These are phyloP conservation scores for Arctium minus DNA, from an alignment of 129 eudicot genomes.

Conservation along the genomic window DNA sequence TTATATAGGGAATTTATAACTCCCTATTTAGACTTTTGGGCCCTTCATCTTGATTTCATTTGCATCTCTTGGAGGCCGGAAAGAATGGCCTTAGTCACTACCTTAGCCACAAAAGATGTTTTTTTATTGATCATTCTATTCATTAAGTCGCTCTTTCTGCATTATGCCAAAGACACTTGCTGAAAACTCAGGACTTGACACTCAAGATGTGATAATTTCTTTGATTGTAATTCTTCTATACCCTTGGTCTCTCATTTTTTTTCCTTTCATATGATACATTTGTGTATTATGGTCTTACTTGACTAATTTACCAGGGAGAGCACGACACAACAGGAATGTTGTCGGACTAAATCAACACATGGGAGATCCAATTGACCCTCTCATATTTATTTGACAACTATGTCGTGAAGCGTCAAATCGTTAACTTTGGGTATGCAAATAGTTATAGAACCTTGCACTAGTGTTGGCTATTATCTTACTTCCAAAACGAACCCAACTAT, in stretches of 20 bases:
- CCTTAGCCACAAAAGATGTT: too few relatives aligned
- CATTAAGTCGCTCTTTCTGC: conserved; percentile 29
- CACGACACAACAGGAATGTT: conserved; percentile 76
- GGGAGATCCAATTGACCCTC: conserved; percentile 93
- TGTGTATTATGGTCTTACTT: neutral
- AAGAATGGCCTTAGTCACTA: too few relatives aligned
- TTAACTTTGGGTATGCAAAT: conserved; percentile 74
- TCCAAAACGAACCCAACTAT: neutral
- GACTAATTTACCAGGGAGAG: conserved; percentile 58
- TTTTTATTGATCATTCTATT: too few relatives aligned
- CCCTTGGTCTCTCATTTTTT: neutral
- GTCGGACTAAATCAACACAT: conserved; percentile 91
- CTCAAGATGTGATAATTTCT: conserved; percentile 85
- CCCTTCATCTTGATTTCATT: too few relatives aligned
- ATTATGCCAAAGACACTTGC: conserved; percentile 95
- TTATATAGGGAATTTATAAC: too few relatives aligned
- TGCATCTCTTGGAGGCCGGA: too few relatives aligned
- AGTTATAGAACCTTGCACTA: neutral
- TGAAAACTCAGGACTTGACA: conserved; percentile 96
- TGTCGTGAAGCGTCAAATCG: conserved; percentile 85
- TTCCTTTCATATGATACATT: neutral
- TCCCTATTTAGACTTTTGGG: neutral
- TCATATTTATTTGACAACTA: conserved; percentile 87
- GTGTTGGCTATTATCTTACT: neutral
- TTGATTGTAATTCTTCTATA: conserved; percentile 55